Conservation (phyloP, 2,329 filamentous ascomycete genomes). For the Calcarisporium arbuscula region DNA sequence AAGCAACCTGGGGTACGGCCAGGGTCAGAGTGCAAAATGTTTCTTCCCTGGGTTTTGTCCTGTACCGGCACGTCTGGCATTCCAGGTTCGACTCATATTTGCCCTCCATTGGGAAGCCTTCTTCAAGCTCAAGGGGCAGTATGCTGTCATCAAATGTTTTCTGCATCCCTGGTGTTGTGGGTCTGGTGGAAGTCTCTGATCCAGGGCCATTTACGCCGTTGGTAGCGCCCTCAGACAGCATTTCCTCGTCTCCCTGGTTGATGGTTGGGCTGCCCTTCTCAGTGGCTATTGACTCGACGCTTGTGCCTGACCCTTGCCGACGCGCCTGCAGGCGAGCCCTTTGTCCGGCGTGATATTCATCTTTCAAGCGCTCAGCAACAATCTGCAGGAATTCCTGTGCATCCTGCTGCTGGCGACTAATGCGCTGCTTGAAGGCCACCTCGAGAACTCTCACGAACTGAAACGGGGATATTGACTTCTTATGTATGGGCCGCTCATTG, state of each 20-base stretch:
- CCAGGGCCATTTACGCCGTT: constrained; percentile 8
- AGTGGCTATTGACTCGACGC: no score
- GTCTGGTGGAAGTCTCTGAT: constrained; percentile 12
- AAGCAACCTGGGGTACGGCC: constrained; percentile 77
- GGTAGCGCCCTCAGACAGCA: not conserved
- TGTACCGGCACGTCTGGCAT: constrained; percentile 84
- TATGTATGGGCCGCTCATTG: constrained; percentile 89
- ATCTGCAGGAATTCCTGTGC: constrained; percentile 96
- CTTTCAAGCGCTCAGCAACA: constrained; percentile 82
- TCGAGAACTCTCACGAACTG: constrained; percentile 80
- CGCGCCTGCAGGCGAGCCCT: constrained; percentile 59
- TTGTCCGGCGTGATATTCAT: constrained; percentile 85
- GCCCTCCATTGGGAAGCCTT: constrained; percentile 87
- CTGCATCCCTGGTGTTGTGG: constrained; percentile 14
- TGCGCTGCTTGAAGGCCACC: constrained; percentile 78
- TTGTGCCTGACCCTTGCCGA: constrained; percentile 18
- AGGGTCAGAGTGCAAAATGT: constrained; percentile 89
- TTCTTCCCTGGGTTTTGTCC: constrained; percentile 74
- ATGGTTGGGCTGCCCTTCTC: constrained; percentile 6
- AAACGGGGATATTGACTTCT: constrained; percentile 86
- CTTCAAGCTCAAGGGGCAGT: constrained; percentile 42
- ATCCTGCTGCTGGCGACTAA: constrained; percentile 93
- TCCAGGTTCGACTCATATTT: constrained; percentile 91
- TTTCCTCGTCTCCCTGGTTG: constrained; percentile 14
- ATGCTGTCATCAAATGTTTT: constrained; percentile 12